These are phyloP conservation scores for Botryotinia narcissicola DNA, from an alignment of 2,329 filamentous ascomycete species.

Conservation along the genomic window DNA sequence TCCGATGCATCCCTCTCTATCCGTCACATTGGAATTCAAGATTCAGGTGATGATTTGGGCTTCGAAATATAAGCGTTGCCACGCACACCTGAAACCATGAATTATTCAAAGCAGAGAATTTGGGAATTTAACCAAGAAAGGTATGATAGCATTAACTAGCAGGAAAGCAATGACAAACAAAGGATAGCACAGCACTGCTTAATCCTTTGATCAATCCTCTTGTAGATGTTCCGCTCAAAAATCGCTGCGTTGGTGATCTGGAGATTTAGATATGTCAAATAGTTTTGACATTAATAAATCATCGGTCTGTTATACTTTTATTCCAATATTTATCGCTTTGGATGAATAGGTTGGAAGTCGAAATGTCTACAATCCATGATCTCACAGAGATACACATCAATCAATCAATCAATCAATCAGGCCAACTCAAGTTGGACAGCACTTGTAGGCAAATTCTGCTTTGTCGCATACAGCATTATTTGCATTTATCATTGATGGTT, in stretches of 20 bases:
- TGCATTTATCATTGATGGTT: neutral
- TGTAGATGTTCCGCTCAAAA: neutral
- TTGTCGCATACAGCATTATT: neutral
- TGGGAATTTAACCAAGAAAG: neutral
- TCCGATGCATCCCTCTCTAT: neutral
- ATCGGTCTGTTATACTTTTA: neutral
- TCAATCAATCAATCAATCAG: neutral
- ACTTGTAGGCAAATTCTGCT: neutral
- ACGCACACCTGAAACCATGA: neutral
- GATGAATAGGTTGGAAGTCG: neutral
- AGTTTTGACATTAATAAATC: slow-evolving; percentile 4
- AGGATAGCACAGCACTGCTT: neutral
- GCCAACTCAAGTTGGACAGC: neutral
- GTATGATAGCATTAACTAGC: neutral
- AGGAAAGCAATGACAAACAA: neutral
- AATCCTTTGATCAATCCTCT: neutral
- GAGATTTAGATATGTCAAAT: neutral
- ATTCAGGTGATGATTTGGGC: neutral
- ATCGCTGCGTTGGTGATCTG: neutral
- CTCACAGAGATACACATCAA: neutral
- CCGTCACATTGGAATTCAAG: neutral
- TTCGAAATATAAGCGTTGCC: neutral
- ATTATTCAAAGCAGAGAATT: neutral
- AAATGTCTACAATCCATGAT: neutral
- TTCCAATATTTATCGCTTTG: neutral